Base-by-base conservation (phyloP, 768 basidiomycete species). In the Mycena epipterygia region DNA sequence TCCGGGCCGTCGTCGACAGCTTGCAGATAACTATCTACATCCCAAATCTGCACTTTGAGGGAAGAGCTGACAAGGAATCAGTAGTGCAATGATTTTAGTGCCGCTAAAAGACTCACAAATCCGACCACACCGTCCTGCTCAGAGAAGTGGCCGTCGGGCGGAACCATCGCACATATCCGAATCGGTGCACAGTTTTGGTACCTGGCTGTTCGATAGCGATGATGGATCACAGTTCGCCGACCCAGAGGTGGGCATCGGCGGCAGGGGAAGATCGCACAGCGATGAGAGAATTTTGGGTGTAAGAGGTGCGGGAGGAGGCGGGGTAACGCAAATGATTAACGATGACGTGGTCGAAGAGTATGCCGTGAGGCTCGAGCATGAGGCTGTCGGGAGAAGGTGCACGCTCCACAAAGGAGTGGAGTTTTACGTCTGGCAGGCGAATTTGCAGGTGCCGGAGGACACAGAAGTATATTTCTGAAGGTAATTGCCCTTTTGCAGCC, bases 161-260 rank as follows among this genome's bases (percentile, higher is more conserved):
- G 14, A 62, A 63, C 67, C 67, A 68, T 0, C 67, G 60, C 19
- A 68, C 13, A 35, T 39, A 57, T 1, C 67, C 53, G n/a, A 68
- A 68, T 4, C 35, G 41, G 5, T 56, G 60, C 7, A 51, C 21
- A 8, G 8, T 23, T 0, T 19, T 30, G 12, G n/a, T 35, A 13
- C 23, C 17, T 8, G 25, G n/a, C 19, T 56, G 51, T 25, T 61
- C 23, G 9, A 68, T 39, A 2, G 35, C 67, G 14, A 62, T 1
- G 11, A 68, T 33, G 7, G 44, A 14, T 1, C 12, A 5, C 19
- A 57, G 19, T 21, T 68, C 67, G 2, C 60, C 67, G 19, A 68
- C 42, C 67, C 60, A 68, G 1, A 48, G 1, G 0, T 1, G n/a
- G 16, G 49, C 16, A 13, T n/a, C 14, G 12, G 16, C 4, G 13